Percentiles rank a stretch among this genome's conserved stretches.
Conservation (phyloP, 768 basidiomycete genomes). For the Suillus americanus region DNA sequence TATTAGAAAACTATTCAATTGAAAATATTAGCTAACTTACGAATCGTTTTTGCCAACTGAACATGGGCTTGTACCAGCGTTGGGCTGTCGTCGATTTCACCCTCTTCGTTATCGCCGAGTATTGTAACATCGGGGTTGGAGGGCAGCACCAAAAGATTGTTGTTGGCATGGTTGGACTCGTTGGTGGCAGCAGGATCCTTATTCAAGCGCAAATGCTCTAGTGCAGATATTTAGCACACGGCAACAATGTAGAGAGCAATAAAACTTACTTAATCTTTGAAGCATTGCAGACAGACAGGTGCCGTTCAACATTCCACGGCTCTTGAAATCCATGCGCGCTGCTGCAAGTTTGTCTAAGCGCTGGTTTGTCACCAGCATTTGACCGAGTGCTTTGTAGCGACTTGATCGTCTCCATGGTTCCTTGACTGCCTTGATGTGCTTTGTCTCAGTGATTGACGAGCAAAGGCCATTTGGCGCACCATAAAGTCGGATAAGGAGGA, state of each 20-base stretch:
- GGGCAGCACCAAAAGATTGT: too few relatives aligned
- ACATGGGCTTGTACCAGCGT: not conserved
- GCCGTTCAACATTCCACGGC: not conserved
- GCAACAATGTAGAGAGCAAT: fast-evolving
- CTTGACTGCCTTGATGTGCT: slow-evolving; percentile 22
- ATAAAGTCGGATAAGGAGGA: slow-evolving; percentile 18
- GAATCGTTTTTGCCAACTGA: not conserved
- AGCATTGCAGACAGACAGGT: too few relatives aligned
- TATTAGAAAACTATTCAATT: not conserved
- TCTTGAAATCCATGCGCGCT: slow-evolving; percentile 17
- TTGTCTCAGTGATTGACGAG: slow-evolving; percentile 21
- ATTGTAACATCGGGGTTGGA: too few relatives aligned
- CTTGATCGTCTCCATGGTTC: slow-evolving; percentile 35
- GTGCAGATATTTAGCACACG: not conserved
- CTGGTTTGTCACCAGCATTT: slow-evolving; percentile 31
- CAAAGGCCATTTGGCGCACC: slow-evolving; percentile 29
- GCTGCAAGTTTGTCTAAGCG: slow-evolving; percentile 28
- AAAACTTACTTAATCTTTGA: too few relatives aligned
- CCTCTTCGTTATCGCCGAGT: not conserved
- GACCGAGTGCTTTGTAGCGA: slow-evolving; percentile 27
- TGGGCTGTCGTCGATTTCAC: not conserved
- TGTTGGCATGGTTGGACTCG: too few relatives aligned
- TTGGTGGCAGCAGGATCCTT: not conserved
- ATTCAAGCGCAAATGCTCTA: not conserved
- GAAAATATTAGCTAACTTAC: not conserved